phyloP scores from a whole-genome alignment of 2,329 filamentous ascomycete species.

The Pseudomassariella vexata region DNA sequence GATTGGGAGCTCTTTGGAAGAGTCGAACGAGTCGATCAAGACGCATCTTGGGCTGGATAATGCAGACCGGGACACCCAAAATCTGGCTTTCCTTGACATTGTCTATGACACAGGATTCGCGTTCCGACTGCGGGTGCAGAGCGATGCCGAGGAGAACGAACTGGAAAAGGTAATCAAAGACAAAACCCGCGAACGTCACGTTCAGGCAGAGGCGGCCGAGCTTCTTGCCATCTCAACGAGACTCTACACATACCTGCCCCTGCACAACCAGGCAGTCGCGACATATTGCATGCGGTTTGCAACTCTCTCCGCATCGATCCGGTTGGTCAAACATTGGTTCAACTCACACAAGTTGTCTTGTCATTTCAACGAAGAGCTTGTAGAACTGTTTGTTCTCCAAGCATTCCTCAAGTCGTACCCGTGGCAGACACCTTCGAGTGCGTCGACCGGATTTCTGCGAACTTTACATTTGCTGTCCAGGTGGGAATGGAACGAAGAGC shows the following conservation, averaged over 20 bases:
- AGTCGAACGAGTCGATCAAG: slow-evolving; percentile 52
- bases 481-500: slow-evolving; percentile 88
- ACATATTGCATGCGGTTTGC: slow-evolving; percentile 77
- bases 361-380: slow-evolving; percentile 72
- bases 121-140: slow-evolving; percentile 83
- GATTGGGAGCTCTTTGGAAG: slow-evolving; percentile 65
- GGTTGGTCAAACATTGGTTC: slow-evolving; percentile 88
- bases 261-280: slow-evolving; percentile 76
- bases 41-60: slow-evolving; percentile 80
- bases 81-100: slow-evolving; percentile 78
- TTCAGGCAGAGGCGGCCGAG: slow-evolving; percentile 62
- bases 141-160: slow-evolving; percentile 78
- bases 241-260: slow-evolving; percentile 64
- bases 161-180: slow-evolving; percentile 75
- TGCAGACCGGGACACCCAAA: slow-evolving; percentile 59
- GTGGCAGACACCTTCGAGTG: slow-evolving; percentile 70
- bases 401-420: slow-evolving; percentile 79
- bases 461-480: slow-evolving; percentile 72
- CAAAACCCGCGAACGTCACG: slow-evolving; percentile 58
- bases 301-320: slow-evolving; percentile 74
- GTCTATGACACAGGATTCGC: slow-evolving; percentile 63
- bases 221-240: slow-evolving; percentile 68
- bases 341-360: slow-evolving; percentile 70
- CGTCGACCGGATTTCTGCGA: slow-evolving; percentile 74
- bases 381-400: slow-evolving; percentile 76